Base-by-base conservation (phyloP, 768 basidiomycete genomes). In the Calocybe cyanea region DNA sequence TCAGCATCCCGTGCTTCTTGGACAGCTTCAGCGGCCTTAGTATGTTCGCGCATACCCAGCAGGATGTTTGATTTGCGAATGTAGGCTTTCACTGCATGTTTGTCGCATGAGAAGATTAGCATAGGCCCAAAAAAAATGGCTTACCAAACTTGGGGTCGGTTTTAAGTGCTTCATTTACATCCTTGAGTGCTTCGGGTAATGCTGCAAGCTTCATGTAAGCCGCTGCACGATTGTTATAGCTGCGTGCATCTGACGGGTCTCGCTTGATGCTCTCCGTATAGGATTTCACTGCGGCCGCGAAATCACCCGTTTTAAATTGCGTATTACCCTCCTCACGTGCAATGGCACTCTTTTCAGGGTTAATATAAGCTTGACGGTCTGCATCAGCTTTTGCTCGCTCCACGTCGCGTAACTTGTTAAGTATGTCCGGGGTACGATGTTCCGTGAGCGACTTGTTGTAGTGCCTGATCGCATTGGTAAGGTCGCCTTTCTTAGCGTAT, bases 241-340 rank as follows among this genome's bases (percentile, higher is more conserved):
- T 93, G 53, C 86, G 77, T 11, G 95, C 79, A 61, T 99, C 96
- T 30, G 67, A 63, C 33, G 96, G 95, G 58, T 91, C 85, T 40
- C 96, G 86, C 71, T 97, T 97, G 76, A 98, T 96, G 51, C 92
- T 87, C 68, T 99, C 96, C 30, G 88, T 78, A 70, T 99, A 99
- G 31, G 77, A 72, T 71, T 90, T 92, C 55, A 99, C 94, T 0
- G 95, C 88, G 9, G 77, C 81, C 9, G 83, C 94, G 65, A 93
- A 99, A 64, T 95, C 85, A 15, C 92, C 95, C 2, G 68, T 75
- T 73, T 97, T 98, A 81, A 97, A 99, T 30, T 83, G 77, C 33
- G 67, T 66, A 63, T 99, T 99, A 8, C 96, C 96, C 62, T 95
- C 91, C 64, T 96, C 92, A 39, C 96, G 79, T 1, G 92, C 92